Base-by-base conservation (phyloP, 305 asterid genomes). In the Fraxinus greggii region DNA sequence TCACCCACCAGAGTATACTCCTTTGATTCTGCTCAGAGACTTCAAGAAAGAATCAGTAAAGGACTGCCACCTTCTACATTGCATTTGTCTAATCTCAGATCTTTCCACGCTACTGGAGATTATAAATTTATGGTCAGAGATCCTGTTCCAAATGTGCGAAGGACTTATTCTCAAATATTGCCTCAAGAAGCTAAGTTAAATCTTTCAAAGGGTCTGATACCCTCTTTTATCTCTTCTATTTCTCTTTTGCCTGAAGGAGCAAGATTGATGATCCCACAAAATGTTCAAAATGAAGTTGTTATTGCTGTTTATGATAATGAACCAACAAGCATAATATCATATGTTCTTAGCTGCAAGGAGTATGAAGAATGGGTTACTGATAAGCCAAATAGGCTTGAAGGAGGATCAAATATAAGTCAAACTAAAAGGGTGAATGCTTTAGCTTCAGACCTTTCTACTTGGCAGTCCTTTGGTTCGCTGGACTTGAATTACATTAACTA, bases 31-130 rank as follows among this genome's bases (percentile, higher is more conserved):
- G 97, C 94, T 75, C 89, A 89, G 89, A 92, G 94, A 82, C 89
- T 90, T 81, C 92, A 86, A 87, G 99, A 97, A 82, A 83, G 94
- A 87, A 86, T 84, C 7, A 80, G 72, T 13, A 93, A 88, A 89
- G 97, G 90, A 32, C 91, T 90, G 56, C 92, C 94, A 0, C 95
- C 97, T 79, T 88, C 95, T 48, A 89, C 93, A 4, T 79, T 84
- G 86, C 89, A 89, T 86, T 84, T 94, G 81, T 85, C 92, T 0
- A 87, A 86, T 3, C 78, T 86, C 76, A 90, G 91, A 78, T 92
- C 98, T 78, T 96, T 96, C 83, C 97, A 96, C 81, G 98, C 97
- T 81, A 94, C 95, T 72, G 97, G 98, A 26, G 97, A 96, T 67
- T 94, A 88, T 85, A 86, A 89, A 77, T 63, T 87, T 86, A 94